phyloP scores from a whole-genome alignment of 345 rosid genomes.

The Boechera retrofracta region DNA sequence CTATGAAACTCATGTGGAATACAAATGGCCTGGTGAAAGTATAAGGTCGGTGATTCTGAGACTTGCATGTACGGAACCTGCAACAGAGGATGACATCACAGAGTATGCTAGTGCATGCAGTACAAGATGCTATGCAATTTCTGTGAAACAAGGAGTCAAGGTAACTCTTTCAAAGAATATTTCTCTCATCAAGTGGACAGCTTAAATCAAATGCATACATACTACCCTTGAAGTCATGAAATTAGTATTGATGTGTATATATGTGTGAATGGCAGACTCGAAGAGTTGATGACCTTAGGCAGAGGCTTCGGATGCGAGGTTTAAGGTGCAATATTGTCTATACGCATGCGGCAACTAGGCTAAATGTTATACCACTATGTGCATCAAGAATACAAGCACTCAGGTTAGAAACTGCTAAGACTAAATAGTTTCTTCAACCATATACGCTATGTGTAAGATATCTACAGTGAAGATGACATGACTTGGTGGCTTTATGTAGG shows the following conservation, averaged over 20 bases:
- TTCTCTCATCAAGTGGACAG: conserved; percentile 13
- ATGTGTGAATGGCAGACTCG: conserved; percentile 56
- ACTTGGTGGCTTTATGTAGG: conserved; percentile 50
- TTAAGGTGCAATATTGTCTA: conserved; percentile 75
- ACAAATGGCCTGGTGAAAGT: conserved; percentile 93
- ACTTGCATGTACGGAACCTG: conserved; percentile 63
- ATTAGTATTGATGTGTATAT: conserved; percentile 29
- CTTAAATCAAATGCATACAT: conserved; percentile 8
- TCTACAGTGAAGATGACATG: conserved; percentile 13
- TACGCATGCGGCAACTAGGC: conserved; percentile 65
- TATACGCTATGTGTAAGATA: background rate
- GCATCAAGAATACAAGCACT: conserved; percentile 86
- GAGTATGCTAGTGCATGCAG: conserved; percentile 56
- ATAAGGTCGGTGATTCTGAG: conserved; percentile 55
- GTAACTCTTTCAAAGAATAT: conserved; percentile 39
- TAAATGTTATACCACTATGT: conserved; percentile 76
- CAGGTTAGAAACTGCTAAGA: conserved; percentile 54
- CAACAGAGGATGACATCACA: conserved; percentile 53
- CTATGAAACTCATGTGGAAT: conserved; percentile 73
- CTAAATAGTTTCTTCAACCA: conserved; percentile 15
- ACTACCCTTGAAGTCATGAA: conserved; percentile 2
- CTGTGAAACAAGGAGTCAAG: conserved; percentile 72
- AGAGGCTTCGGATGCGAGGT: conserved; percentile 86
- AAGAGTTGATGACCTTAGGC: conserved; percentile 69
- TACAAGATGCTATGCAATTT: conserved; percentile 67